Evolutionary conservation across 2,329 filamentous ascomycete species (phyloP), one percentile per base, ranked within the genome.

Genomic region (Pyricularia pennisetigena): DNA sequence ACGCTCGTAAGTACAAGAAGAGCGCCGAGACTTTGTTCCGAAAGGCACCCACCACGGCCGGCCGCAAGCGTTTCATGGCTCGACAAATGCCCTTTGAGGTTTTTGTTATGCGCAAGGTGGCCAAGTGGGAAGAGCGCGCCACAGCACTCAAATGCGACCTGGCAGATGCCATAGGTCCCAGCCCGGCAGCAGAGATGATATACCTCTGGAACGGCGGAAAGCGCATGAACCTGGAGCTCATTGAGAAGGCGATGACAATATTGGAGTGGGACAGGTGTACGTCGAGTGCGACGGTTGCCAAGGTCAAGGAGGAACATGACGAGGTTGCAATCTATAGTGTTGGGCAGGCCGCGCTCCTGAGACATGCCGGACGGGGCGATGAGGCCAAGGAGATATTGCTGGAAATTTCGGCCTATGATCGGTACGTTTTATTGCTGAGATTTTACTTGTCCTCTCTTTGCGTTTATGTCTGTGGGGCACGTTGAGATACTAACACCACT

Each of bases 121-220:
- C 87, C 68, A 97, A 97, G 77, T 97, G 94, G 94, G 90, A 96
- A 74, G 87, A 88, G 32, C 85, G 93, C 26, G 88, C 91, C 4
- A 89, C 89, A 74, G 82, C 85, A 64, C 85, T 88, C 77, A 82
- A 84, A 1, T 79, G 92, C 35, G 85, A 89, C 65, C 81, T 97
- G 3, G 85, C 90, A 1, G 94, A 98, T 72, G 93, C 91, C 0
- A 83, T 96, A 9, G 93, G 93, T 0, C 83, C 92, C 3, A 91
- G 89, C 69, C 95, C 95, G 0, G 82, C 92, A 0, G 87, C 93
- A 74, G 95, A 98, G 80, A 97, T 98, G 90, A 89, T 91, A 14
- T 97, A 94, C 76, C 88, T 98, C 73, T 98, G 94, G 94, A 94
- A 92, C 74, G 94, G 94, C 0, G 88, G 87, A 73, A 94, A 92